Percentiles rank a stretch among this genome's conserved stretches.
Evolutionary conservation across 768 basidiomycete genomes (phyloP).

Genomic region (Boletus patriciae): DNA sequence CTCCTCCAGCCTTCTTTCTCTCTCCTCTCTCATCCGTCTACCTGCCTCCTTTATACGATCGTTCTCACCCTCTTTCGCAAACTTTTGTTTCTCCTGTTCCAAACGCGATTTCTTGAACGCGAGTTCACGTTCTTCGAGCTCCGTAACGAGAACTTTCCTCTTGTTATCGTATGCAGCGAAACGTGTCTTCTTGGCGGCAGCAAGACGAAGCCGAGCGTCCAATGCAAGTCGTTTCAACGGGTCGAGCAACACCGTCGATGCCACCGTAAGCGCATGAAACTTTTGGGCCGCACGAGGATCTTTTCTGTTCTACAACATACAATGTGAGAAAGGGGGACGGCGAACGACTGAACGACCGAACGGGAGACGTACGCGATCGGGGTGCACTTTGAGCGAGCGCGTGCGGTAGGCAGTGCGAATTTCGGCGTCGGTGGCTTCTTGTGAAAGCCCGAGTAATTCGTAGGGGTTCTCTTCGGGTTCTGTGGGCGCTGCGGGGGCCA

Average conservation of each 20-base stretch:
- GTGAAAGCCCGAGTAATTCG: slow-evolving; percentile 59
- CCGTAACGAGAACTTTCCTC: slow-evolving; percentile 70
- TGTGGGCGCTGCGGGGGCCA: slow-evolving; percentile 28
- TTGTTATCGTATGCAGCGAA: slow-evolving; percentile 70
- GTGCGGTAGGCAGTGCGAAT: slow-evolving; percentile 79
- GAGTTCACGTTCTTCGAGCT: slow-evolving; percentile 75
- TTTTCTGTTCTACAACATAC: slow-evolving; percentile 59
- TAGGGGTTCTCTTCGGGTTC: slow-evolving; percentile 74
- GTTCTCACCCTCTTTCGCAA: slow-evolving; percentile 55
- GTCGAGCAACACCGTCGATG: slow-evolving; percentile 79
- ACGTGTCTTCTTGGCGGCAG: slow-evolving; percentile 67
- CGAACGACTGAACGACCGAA: slow-evolving; percentile 14
- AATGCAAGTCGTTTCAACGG: slow-evolving; percentile 75
- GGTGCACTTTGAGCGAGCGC: slow-evolving; percentile 82
- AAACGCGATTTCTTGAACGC: slow-evolving; percentile 70
- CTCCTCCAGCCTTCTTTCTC: slow-evolving; percentile 50
- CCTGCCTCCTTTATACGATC: slow-evolving; percentile 79
- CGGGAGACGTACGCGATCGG: slow-evolving; percentile 64
- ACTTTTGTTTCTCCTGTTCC: slow-evolving; percentile 62
- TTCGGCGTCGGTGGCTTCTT: slow-evolving; percentile 73
- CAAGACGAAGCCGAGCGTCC: slow-evolving; percentile 74
- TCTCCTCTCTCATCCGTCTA: slow-evolving; percentile 62
- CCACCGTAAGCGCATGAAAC: slow-evolving; percentile 82
- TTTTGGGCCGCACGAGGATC: slow-evolving; percentile 82
- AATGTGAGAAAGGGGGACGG: slow-evolving; percentile 14